Conservation (phyloP, 1,139 yeast species). For the Geotrichum australiense region DNA sequence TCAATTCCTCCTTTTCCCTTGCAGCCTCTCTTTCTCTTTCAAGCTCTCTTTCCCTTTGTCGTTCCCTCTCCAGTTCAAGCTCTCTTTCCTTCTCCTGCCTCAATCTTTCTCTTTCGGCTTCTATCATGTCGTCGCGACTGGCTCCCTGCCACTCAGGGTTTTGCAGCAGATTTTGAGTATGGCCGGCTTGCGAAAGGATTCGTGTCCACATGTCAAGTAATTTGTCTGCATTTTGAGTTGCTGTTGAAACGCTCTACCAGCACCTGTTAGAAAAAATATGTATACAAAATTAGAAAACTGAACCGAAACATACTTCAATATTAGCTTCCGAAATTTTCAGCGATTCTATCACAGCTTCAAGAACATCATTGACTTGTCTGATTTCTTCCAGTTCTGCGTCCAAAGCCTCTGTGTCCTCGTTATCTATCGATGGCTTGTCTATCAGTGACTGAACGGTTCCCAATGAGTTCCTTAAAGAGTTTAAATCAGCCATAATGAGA, state of each 20-base stretch:
- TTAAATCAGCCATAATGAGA: conserved; percentile 11
- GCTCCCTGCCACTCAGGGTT: conserved; percentile 32
- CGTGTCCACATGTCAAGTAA: conserved; percentile 33
- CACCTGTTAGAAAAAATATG: neutral
- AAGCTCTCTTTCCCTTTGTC: conserved; percentile 24
- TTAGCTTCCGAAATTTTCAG: conserved; percentile 24
- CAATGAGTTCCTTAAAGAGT: conserved; percentile 9
- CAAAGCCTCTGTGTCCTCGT: conserved; percentile 13
- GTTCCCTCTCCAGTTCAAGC: conserved; percentile 14
- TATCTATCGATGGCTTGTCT: neutral
- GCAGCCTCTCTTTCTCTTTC: conserved; percentile 19
- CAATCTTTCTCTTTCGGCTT: conserved; percentile 23
- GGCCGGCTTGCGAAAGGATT: conserved; percentile 34
- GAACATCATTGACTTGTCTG: conserved; percentile 23
- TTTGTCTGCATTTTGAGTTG: conserved; percentile 30
- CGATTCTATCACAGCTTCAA: conserved; percentile 24
- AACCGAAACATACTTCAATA: conserved; percentile 18
- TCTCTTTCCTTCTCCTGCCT: conserved; percentile 7
- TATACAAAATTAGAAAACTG: neutral
- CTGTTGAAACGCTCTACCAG: conserved; percentile 20
- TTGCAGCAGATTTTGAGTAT: conserved; percentile 30
- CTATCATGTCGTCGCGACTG: conserved; percentile 26
- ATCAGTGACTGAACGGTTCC: conserved; percentile 10
- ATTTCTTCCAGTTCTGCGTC: conserved; percentile 26
- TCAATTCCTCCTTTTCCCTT: conserved; percentile 20